Percentiles rank a stretch among this genome's conserved stretches.
Evolutionary conservation across 2,329 filamentous ascomycete genomes (phyloP).

Genomic region (Penicillium sp.): DNA sequence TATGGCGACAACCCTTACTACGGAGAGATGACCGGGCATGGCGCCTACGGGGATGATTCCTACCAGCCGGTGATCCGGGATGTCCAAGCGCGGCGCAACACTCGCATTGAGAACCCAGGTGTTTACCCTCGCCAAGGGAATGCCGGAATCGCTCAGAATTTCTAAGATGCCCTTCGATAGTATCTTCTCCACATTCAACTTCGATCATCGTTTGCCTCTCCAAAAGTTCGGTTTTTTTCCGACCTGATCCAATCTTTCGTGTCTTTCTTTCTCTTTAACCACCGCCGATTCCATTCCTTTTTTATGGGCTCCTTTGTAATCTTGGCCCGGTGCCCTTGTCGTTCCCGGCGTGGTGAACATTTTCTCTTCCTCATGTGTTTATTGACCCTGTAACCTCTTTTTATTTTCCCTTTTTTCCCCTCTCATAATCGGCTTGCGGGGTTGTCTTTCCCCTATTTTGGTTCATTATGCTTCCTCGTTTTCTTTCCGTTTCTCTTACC

Average conservation of each 20-base stretch:
- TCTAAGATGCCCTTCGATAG: conserved; percentile 55
- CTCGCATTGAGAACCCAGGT: conserved; percentile 85
- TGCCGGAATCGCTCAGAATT: conserved; percentile 95
- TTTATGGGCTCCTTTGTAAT: neutral
- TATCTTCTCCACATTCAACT: neutral
- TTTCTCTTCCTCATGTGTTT: conserved; percentile 27
- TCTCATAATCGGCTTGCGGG: conserved; percentile 1
- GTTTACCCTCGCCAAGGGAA: conserved; percentile 87
- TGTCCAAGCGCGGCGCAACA: conserved; percentile 88
- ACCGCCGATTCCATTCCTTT: conserved; percentile 24
- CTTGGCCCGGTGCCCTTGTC: conserved; percentile 11
- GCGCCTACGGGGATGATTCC: conserved; percentile 56
- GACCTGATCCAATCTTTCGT: conserved; percentile 6
- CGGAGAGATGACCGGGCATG: conserved; percentile 43
- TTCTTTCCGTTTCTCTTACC: neutral
- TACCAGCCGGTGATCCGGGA: conserved; percentile 86
- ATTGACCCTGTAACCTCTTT: conserved; percentile 16
- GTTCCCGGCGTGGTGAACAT: conserved; percentile 24
- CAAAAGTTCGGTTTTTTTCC: conserved; percentile 7
- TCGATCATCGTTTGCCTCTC: neutral
- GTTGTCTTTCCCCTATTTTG: neutral
- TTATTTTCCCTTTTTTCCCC: conserved; percentile 8
- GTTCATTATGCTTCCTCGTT: neutral
- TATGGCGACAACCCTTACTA: conserved; percentile 60
- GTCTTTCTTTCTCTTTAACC: conserved; percentile 2